phyloP scores from a whole-genome alignment of 2,329 filamentous ascomycete species.

The Colletotrichum agaves region DNA sequence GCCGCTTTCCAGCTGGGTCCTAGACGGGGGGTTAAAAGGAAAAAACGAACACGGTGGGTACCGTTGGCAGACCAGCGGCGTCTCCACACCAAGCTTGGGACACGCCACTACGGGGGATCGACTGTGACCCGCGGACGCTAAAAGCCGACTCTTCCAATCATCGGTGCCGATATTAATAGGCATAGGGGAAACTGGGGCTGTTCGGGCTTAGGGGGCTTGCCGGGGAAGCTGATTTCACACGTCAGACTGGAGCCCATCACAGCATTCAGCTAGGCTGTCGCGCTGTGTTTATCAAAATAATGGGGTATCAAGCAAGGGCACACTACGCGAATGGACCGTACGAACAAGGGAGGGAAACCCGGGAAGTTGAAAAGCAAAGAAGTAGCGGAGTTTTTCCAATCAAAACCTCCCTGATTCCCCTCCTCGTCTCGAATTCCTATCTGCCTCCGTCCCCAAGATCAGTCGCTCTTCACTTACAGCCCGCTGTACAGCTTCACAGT shows the following conservation, averaged over 20 bases:
- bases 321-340: constrained; percentile 4
- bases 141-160: constrained; percentile 20
- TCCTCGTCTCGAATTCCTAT: neutral
- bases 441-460: neutral
- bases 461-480: neutral
- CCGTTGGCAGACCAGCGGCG: constrained; percentile 5
- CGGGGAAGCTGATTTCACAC: constrained; percentile 22
- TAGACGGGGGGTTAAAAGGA: neutral
- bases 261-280: neutral
- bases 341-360: neutral
- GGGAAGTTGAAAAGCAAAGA: neutral
- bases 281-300: constrained; percentile 29
- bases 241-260: constrained; percentile 29
- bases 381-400: neutral
- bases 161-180: constrained; percentile 14
- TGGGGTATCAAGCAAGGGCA: neutral
- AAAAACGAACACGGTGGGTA: neutral
- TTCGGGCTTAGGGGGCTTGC: neutral
- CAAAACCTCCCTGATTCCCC: neutral
- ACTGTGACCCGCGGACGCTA: constrained; percentile 11
- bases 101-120: constrained; percentile 23
- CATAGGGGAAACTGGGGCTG: neutral
- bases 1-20: neutral
- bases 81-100: neutral
- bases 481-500: neutral